phyloP scores from a whole-genome alignment of 2,329 filamentous ascomycete species.

The Xylariaceae sp. region DNA sequence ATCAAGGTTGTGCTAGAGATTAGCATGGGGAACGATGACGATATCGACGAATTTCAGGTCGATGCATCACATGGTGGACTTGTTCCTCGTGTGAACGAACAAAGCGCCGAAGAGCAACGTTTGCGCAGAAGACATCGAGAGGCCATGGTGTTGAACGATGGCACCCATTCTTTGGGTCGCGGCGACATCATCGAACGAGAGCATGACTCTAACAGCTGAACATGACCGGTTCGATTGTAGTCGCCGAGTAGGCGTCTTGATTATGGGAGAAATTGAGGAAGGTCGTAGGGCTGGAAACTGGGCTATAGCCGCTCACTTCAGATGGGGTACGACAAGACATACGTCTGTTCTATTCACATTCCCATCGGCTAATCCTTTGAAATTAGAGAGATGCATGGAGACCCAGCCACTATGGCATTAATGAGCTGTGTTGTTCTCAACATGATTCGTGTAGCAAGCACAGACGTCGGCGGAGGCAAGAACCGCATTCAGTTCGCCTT shows the following conservation, averaged over 20 bases:
- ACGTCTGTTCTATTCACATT: neutral
- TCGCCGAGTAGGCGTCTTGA: neutral
- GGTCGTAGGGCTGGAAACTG: neutral
- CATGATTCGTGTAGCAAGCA: neutral
- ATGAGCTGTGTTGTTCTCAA: neutral
- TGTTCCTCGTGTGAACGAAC: conserved; percentile 48
- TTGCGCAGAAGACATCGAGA: conserved; percentile 77
- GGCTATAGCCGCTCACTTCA: neutral
- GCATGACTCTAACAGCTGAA: conserved; percentile 44
- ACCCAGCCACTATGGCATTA: neutral
- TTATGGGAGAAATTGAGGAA: neutral
- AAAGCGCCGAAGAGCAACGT: conserved; percentile 69
- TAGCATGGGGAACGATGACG: conserved; percentile 37
- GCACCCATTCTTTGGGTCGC: conserved; percentile 71
- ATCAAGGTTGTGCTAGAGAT: conserved; percentile 42
- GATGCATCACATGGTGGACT: conserved; percentile 37
- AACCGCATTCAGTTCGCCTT: neutral
- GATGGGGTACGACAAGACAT: neutral
- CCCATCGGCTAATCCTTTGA: neutral
- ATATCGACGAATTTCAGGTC: conserved; percentile 32
- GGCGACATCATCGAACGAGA: conserved; percentile 78
- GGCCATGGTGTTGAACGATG: conserved; percentile 89
- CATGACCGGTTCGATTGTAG: neutral
- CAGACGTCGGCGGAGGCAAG: neutral
- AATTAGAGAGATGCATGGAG: neutral